A percentile compares a stretch with the other conserved stretches of the same genome.
phyloP scores from a whole-genome alignment of 371 early-diverging fungal species.

The Parasitella parasitica region DNA sequence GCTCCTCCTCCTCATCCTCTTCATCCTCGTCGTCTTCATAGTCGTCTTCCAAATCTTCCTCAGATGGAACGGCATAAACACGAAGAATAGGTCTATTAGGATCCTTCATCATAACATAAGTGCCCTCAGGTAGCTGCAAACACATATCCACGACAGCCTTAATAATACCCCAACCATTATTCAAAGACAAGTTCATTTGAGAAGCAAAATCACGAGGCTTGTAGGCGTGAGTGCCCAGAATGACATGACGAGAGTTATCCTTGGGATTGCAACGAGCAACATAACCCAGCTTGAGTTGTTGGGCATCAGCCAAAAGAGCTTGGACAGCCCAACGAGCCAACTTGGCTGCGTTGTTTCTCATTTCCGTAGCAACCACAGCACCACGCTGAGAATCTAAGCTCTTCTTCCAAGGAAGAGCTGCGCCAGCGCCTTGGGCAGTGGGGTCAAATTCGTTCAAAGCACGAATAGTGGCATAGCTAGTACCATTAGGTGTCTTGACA shows the following conservation, averaged over 20 bases:
- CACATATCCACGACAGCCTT: slow-evolving; percentile 90
- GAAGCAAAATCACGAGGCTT: slow-evolving; percentile 90
- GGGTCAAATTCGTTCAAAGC: slow-evolving; percentile 94
- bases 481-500: slow-evolving; percentile 58
- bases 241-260: slow-evolving; percentile 79
- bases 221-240: slow-evolving; percentile 84
- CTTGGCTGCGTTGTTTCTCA: slow-evolving; percentile 97
- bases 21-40: slow-evolving; percentile 56
- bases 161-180: slow-evolving; percentile 94
- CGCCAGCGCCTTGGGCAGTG: slow-evolving; percentile 83
- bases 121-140: slow-evolving; percentile 84
- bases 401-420: slow-evolving; percentile 92
- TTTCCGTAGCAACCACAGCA: slow-evolving; percentile 95
- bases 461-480: slow-evolving; percentile 68
- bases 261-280: slow-evolving; percentile 78
- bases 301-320: slow-evolving; percentile 84
- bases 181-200: slow-evolving; percentile 86
- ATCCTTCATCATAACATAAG: slow-evolving; percentile 94
- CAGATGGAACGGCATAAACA: slow-evolving; percentile 73
- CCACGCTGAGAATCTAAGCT: slow-evolving; percentile 95
- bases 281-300: slow-evolving; percentile 91
- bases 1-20: slow-evolving; percentile 37
- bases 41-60: slow-evolving; percentile 64
- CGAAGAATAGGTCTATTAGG: slow-evolving; percentile 90
- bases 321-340: slow-evolving; percentile 94